Percentiles rank a stretch among this genome's conserved stretches.
phyloP scores from a whole-genome alignment of 177 flowering plant genomes.

The Vitis hybrid region DNA sequence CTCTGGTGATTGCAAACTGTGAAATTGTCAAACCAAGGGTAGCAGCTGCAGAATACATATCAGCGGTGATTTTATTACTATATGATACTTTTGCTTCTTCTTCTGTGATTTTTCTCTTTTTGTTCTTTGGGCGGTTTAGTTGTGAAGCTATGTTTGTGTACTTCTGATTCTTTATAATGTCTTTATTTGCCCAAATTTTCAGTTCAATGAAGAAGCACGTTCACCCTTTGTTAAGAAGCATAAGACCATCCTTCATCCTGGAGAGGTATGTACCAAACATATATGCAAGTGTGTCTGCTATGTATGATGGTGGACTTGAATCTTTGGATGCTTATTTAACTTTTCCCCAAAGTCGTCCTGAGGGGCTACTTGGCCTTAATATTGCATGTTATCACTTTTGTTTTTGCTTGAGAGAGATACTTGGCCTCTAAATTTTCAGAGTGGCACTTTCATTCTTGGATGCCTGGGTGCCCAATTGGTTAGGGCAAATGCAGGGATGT shows the following conservation, averaged over 20 bases:
- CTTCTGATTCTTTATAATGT: background rate
- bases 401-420: too few relatives aligned
- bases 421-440: too few relatives aligned
- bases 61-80: constrained; percentile 54
- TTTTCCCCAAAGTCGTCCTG: too few relatives aligned
- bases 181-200: constrained; percentile 18
- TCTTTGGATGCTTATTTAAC: too few relatives aligned
- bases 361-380: too few relatives aligned
- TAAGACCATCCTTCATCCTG: constrained; percentile 98
- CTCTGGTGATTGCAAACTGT: constrained; percentile 92
- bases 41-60: constrained; percentile 97
- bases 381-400: too few relatives aligned
- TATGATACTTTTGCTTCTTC: background rate
- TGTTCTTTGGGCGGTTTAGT: background rate
- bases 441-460: too few relatives aligned
- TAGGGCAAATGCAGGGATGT: too few relatives aligned
- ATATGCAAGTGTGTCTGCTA: background rate
- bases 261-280: constrained; percentile 60
- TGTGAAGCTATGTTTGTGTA: background rate
- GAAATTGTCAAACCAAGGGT: constrained; percentile 97
- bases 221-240: constrained; percentile 97
- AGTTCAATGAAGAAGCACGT: constrained; percentile 98
- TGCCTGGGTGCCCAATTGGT: too few relatives aligned
- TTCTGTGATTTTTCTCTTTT: background rate
- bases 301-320: background rate